Percentiles rank a stretch among this genome's conserved stretches.
These are phyloP conservation scores for Ballota nigra DNA, from an alignment of 257 asterid species.

Conservation along the genomic window DNA sequence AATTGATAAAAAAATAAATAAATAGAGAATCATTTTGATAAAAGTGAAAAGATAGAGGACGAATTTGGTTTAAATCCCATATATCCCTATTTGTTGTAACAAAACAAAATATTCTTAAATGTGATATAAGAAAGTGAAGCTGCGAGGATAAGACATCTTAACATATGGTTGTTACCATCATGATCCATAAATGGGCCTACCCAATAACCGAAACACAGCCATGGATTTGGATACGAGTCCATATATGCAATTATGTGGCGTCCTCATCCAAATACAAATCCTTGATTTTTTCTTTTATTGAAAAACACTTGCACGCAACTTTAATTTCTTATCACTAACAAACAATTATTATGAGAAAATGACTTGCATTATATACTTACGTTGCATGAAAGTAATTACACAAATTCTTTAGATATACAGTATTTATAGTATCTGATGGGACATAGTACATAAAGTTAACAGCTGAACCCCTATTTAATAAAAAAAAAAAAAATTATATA, in stretches of 20 bases:
- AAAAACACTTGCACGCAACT: conserved; percentile 27
- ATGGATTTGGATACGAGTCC: conserved; percentile 3
- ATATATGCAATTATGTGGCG: conserved; percentile 18
- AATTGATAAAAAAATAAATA: too few relatives aligned
- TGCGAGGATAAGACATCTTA: too few relatives aligned
- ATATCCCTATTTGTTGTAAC: too few relatives aligned
- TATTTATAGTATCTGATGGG: too few relatives aligned
- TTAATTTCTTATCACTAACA: conserved; percentile 2
- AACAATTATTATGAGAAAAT: conserved; percentile 19
- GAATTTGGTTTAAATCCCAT: too few relatives aligned
- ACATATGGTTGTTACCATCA: background rate
- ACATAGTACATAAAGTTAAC: too few relatives aligned
- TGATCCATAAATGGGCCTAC: conserved; percentile 7
- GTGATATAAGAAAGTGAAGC: background rate
- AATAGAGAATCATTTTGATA: too few relatives aligned
- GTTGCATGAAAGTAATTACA: conserved; percentile 28
- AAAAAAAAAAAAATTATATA: too few relatives aligned
- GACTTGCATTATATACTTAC: conserved; percentile 7
- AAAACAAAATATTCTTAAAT: too few relatives aligned
- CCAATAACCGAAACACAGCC: background rate
- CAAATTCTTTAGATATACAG: background rate
- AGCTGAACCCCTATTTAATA: too few relatives aligned
- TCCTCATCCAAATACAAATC: conserved; percentile 31
- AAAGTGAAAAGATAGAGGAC: too few relatives aligned
- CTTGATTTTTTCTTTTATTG: background rate